Evolutionary conservation across 2,329 filamentous ascomycete species (phyloP).

Genomic region (Xylariales sp.): DNA sequence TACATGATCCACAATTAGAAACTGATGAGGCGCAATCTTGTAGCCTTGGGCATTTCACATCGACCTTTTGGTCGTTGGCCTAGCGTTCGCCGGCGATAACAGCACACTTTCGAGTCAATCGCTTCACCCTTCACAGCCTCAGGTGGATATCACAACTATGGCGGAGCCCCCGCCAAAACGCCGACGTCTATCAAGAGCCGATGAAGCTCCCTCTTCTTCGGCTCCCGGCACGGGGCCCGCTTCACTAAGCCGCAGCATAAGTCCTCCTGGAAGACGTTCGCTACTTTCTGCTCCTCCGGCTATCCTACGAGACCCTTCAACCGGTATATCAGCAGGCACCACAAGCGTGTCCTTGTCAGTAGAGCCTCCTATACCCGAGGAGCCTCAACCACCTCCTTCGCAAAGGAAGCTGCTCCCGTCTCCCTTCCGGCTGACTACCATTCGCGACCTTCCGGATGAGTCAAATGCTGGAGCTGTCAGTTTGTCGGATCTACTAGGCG

Average conservation of each 20-base stretch:
- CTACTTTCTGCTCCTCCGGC: too few species aligned
- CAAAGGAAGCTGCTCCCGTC: slow-evolving; percentile 40
- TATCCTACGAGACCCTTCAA: too few species aligned
- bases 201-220: slow-evolving; percentile 5
- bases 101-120: too few species aligned
- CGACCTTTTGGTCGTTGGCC: too few species aligned
- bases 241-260: slow-evolving; percentile 37
- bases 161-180: slow-evolving; percentile 21
- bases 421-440: slow-evolving; percentile 67
- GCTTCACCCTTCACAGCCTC: too few species aligned
- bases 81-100: background rate
- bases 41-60: too few species aligned
- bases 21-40: too few species aligned
- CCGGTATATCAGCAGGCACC: too few species aligned
- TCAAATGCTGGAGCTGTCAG: slow-evolving; percentile 63
- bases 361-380: too few species aligned
- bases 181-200: slow-evolving; percentile 15
- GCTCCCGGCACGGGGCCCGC: slow-evolving; percentile 17
- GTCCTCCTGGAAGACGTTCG: slow-evolving; percentile 35
- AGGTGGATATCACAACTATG: too few species aligned
- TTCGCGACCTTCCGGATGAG: slow-evolving; percentile 55
- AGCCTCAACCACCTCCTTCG: background rate
- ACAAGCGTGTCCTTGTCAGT: too few species aligned
- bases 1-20: too few species aligned
- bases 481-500: slow-evolving; percentile 64